These are phyloP conservation scores for Lodderomyces elongisporus DNA, from an alignment of 1,139 yeast genomes.

Conservation along the genomic window DNA sequence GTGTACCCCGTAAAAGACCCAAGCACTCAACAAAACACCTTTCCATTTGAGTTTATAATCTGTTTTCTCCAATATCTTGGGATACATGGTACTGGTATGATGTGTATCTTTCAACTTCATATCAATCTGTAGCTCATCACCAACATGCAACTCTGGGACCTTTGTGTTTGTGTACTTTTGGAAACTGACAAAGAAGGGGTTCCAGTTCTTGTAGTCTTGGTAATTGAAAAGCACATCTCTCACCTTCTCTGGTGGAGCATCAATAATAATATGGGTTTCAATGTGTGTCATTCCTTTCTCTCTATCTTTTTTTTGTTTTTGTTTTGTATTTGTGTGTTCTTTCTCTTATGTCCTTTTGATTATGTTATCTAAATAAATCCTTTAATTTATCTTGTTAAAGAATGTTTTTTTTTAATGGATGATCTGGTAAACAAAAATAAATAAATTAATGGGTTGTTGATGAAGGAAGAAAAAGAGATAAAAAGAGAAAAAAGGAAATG, in stretches of 20 bases:
- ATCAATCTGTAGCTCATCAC: slow-evolving; percentile 14
- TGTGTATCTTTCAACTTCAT: slow-evolving; percentile 12
- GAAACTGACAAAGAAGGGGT: slow-evolving; percentile 14
- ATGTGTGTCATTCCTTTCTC: slow-evolving; percentile 6
- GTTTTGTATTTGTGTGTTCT: background rate
- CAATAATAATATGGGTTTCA: slow-evolving; percentile 12
- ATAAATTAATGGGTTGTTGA: too few species aligned
- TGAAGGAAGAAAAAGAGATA: too few species aligned
- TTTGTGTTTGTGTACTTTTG: slow-evolving; percentile 10
- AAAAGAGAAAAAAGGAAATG: too few species aligned
- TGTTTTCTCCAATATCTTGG: slow-evolving; percentile 9
- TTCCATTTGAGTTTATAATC: slow-evolving; percentile 12
- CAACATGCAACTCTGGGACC: slow-evolving; percentile 8
- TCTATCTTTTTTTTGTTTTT: background rate
- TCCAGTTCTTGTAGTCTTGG: slow-evolving; percentile 13
- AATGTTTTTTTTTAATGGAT: too few species aligned
- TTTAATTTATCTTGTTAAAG: too few species aligned
- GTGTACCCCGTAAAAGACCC: slow-evolving; percentile 14
- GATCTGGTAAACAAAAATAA: too few species aligned
- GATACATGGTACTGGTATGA: slow-evolving; percentile 12
- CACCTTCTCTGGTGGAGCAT: slow-evolving; percentile 13
- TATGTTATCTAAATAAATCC: too few species aligned
- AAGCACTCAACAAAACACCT: slow-evolving; percentile 12
- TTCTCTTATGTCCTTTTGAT: background rate
- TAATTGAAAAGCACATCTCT: slow-evolving; percentile 11